Evolutionary conservation across 129 eudicot genomes (phyloP).

Genomic region (Kitagawia praeruptora): DNA sequence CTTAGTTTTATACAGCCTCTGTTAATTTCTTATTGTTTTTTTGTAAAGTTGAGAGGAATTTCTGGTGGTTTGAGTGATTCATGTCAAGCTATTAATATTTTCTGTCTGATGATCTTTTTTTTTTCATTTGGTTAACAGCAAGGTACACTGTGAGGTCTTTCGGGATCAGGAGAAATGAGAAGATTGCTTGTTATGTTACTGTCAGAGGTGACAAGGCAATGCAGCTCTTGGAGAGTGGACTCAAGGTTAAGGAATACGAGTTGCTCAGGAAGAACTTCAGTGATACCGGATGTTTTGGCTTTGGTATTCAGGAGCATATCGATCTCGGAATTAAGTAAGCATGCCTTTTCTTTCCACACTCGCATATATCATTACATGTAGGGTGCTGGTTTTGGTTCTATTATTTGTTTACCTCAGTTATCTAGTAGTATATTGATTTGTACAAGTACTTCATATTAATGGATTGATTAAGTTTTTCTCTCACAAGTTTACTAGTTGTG

Average conservation of each 20-base stretch:
- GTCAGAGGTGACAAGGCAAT: slow-evolving; percentile 7
- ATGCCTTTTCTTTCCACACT: background rate
- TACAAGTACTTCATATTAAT: background rate
- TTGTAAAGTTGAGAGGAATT: no score
- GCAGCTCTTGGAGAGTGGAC: slow-evolving; percentile 8
- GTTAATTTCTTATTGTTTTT: no score
- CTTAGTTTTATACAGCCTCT: no score
- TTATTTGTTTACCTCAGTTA: background rate
- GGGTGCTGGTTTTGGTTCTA: background rate
- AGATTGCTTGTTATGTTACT: slow-evolving; percentile 5
- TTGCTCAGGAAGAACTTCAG: slow-evolving; percentile 2
- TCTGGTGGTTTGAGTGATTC: background rate
- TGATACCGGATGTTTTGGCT: slow-evolving; percentile 1
- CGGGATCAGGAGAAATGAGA: slow-evolving; percentile 3
- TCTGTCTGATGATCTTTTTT: background rate
- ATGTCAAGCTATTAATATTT: background rate
- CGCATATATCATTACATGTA: background rate
- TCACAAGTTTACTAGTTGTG: background rate
- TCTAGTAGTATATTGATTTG: background rate
- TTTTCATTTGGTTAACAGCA: background rate
- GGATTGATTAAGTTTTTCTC: background rate
- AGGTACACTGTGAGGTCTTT: slow-evolving; percentile 1
- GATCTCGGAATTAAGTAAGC: slow-evolving; percentile 2
- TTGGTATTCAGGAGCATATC: slow-evolving; percentile 5
- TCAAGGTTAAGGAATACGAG: slow-evolving; percentile 6